Conservation (phyloP, 208 protist genomes). For the Trypanosoma mega region DNA sequence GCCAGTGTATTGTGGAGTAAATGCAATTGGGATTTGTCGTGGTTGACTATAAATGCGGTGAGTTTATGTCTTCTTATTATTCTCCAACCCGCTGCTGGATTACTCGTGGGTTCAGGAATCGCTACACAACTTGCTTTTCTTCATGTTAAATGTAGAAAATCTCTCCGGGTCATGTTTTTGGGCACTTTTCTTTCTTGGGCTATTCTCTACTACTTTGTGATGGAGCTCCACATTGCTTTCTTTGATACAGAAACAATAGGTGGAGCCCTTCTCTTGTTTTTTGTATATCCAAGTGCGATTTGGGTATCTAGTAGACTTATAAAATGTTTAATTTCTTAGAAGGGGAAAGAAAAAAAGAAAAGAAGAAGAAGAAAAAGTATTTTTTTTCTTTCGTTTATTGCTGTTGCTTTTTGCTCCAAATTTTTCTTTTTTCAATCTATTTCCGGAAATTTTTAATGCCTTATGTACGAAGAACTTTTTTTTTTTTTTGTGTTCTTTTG, state of each 20-base stretch:
- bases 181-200: constrained; percentile 30
- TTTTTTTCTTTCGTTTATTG: constrained; percentile 10
- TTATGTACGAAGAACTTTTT: no score
- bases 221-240: constrained; percentile 26
- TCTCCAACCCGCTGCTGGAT: constrained; percentile 48
- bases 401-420: neutral
- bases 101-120: constrained; percentile 46
- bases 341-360: neutral
- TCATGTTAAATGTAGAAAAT: constrained; percentile 29
- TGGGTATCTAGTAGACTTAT: constrained; percentile 39
- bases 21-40: constrained; percentile 27
- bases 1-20: constrained; percentile 15
- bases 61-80: constrained; percentile 51
- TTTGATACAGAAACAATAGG: constrained; percentile 34
- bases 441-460: no score
- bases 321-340: constrained; percentile 8
- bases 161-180: constrained; percentile 14
- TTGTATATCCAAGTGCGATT: constrained; percentile 62
- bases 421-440: constrained; percentile 22
- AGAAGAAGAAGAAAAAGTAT: constrained; percentile 3
- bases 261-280: constrained; percentile 48
- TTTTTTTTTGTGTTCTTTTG: constrained; percentile 12
- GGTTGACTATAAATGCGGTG: constrained; percentile 56
- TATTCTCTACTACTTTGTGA: constrained; percentile 34
- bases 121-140: constrained; percentile 47